phyloP scores from a whole-genome alignment of 1,284 basidiomycete genomes.

The Cystobasidiaceae sp. region DNA sequence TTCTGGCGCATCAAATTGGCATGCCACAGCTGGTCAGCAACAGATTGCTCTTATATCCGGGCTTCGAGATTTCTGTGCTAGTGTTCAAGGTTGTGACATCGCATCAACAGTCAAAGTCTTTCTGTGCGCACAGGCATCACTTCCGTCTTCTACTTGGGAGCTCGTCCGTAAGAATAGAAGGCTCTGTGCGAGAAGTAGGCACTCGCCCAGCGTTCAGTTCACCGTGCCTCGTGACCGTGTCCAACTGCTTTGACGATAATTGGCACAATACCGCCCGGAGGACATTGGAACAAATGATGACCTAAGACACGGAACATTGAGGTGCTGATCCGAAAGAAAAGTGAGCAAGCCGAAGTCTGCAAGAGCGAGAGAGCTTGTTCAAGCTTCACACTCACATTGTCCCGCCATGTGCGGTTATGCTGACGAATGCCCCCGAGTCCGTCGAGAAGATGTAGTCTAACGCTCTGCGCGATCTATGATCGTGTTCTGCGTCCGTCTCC shows the following conservation, averaged over 20 bases:
- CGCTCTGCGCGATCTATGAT: slow-evolving; percentile 55
- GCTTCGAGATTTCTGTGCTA: no score
- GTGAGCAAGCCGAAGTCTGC: neutral
- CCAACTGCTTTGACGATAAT: slow-evolving; percentile 28
- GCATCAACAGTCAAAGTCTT: no score
- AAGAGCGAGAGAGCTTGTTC: neutral
- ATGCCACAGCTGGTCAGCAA: no score
- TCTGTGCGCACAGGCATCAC: no score
- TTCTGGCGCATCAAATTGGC: no score
- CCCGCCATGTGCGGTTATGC: slow-evolving; percentile 51
- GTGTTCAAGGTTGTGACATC: no score
- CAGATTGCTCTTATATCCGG: no score
- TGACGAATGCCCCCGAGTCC: slow-evolving; percentile 46
- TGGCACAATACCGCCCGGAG: slow-evolving; percentile 41
- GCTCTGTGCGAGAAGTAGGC: no score
- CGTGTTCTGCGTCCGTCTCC: slow-evolving; percentile 59
- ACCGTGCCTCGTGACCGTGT: no score
- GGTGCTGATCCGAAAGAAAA: neutral
- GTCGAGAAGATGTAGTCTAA: slow-evolving; percentile 54
- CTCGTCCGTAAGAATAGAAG: no score
- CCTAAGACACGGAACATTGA: slow-evolving; percentile 42
- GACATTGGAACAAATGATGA: slow-evolving; percentile 38
- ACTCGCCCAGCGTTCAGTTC: no score
- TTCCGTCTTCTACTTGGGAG: no score
- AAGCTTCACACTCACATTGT: slow-evolving; percentile 45